These are phyloP conservation scores for Fusarium compactum DNA, from an alignment of 2,329 filamentous ascomycete genomes.

Conservation along the genomic window DNA sequence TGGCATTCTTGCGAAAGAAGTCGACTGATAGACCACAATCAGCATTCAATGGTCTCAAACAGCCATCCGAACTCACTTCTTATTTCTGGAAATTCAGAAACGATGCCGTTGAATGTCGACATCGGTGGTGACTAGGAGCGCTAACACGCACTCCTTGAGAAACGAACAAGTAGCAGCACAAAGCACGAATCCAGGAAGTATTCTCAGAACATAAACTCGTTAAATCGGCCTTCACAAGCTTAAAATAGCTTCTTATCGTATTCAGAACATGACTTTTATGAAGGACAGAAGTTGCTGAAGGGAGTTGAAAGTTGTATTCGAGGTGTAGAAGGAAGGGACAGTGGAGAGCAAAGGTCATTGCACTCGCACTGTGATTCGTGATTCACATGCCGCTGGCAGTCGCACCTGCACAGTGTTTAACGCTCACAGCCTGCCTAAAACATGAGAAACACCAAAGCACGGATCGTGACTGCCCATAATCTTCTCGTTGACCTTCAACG, in stretches of 20 bases:
- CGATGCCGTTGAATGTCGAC: conserved; percentile 81
- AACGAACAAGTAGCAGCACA: not conserved
- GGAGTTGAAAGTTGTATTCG: not conserved
- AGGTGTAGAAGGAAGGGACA: not conserved
- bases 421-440: not conserved
- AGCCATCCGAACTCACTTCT: conserved; percentile 60
- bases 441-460: not conserved
- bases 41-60: accelerated
- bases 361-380: not conserved
- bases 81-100: conserved; percentile 84
- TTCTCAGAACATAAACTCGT: not conserved
- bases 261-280: not conserved
- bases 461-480: not conserved
- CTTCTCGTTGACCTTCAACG: not conserved
- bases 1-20: conserved; percentile 75
- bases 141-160: not conserved
- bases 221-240: accelerated
- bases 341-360: not conserved
- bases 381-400: not conserved
- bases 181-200: not conserved
- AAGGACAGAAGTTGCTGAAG: not conserved
- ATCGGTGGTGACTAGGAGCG: conserved; percentile 56
- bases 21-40: conserved; percentile 70
- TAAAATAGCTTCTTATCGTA: not conserved
- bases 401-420: not conserved